A percentile compares a stretch with the other conserved stretches of the same genome.
Evolutionary conservation across 257 asterid genomes (phyloP).

Genomic region (Voacanga thouarsii): DNA sequence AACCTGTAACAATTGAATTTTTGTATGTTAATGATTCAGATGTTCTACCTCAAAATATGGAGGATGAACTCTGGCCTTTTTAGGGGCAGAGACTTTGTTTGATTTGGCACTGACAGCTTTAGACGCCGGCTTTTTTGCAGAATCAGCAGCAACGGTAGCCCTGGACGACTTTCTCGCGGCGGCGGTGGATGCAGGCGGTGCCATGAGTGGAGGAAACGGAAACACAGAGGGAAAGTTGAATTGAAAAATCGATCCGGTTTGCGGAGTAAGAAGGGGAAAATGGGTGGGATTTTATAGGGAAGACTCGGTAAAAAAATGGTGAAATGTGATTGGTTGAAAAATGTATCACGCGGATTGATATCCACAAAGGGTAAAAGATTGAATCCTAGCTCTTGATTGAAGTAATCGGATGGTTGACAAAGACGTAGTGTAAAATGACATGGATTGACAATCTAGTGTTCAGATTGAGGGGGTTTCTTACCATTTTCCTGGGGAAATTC

Average conservation of each 20-base stretch:
- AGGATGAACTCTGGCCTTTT: constrained; percentile 53
- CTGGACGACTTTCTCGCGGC: background rate
- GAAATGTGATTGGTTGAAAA: constrained; percentile 54
- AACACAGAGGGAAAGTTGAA: background rate
- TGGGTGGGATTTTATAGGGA: background rate
- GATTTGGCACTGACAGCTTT: constrained; percentile 20
- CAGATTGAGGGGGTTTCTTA: too few species aligned
- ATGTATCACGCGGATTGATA: constrained; percentile 45
- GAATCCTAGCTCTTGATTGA: constrained; percentile 53
- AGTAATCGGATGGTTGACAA: constrained; percentile 47
- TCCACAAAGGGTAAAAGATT: constrained; percentile 21
- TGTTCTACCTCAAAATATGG: constrained; percentile 66
- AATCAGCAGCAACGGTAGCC: background rate
- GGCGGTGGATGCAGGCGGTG: constrained; percentile 9
- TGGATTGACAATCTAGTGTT: background rate
- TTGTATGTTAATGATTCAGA: background rate
- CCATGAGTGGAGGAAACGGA: background rate
- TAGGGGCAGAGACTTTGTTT: constrained; percentile 55
- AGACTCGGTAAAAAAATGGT: constrained; percentile 28
- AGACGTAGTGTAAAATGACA: background rate
- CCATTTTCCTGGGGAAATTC: too few species aligned
- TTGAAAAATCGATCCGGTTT: background rate
- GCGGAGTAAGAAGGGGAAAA: constrained; percentile 8
- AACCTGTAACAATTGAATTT: background rate
- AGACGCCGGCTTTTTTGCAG: constrained; percentile 1